phyloP scores from a whole-genome alignment of 2,329 filamentous ascomycete species.

The Calonectria fujianensis region DNA sequence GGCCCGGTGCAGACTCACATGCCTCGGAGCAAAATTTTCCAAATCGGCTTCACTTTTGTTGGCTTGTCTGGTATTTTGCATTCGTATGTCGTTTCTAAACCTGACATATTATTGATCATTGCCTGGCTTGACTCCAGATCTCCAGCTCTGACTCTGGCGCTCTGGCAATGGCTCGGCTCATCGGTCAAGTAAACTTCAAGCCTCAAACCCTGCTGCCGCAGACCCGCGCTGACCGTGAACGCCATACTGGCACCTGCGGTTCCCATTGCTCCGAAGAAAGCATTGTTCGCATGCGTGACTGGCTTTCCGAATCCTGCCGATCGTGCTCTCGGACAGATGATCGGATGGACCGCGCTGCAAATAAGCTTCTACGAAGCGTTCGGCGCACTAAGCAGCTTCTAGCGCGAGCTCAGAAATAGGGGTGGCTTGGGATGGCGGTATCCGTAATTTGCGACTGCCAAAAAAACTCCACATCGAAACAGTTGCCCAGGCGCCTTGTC shows the following conservation, averaged over 20 bases:
- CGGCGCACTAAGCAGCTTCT: constrained; percentile 5
- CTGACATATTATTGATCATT: not conserved
- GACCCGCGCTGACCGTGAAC: not conserved
- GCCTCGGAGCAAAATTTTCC: not conserved
- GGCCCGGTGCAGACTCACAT: not conserved
- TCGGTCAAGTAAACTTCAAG: not conserved
- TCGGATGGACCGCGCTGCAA: not conserved
- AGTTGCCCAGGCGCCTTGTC: not conserved
- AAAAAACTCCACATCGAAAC: not conserved
- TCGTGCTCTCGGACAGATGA: not conserved
- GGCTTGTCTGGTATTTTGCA: not conserved
- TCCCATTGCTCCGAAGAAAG: not conserved
- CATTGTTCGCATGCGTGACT: not conserved
- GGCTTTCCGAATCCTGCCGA: not conserved
- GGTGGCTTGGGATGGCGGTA: not conserved
- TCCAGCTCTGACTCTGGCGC: too few species aligned
- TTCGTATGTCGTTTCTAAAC: not conserved
- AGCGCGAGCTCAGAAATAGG: constrained; percentile 3
- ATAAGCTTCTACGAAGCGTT: not conserved
- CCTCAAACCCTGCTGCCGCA: not conserved
- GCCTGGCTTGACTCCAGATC: not conserved
- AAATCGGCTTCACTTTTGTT: not conserved
- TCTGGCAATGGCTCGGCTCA: too few species aligned
- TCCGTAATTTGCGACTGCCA: not conserved
- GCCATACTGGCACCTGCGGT: not conserved